A percentile compares a stretch with the other conserved stretches of the same genome.
Conservation (phyloP, 176 grass and related monocot genomes). For the Hordeum marinum region DNA sequence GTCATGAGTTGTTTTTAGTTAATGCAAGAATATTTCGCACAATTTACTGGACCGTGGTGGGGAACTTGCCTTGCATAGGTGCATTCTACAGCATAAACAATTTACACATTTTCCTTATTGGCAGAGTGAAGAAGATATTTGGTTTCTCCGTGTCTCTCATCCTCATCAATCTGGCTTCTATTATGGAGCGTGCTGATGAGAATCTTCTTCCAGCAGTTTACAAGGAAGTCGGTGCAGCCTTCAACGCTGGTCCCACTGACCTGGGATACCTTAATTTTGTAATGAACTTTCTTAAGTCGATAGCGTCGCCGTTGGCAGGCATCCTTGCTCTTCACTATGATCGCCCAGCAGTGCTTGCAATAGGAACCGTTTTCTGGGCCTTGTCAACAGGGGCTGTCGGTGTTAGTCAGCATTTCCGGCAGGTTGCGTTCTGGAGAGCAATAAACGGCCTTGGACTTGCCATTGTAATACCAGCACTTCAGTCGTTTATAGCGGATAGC, state of each 20-base stretch:
- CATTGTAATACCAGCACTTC: conserved; percentile 90
- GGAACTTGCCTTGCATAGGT: background rate
- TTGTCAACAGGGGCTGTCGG: conserved; percentile 80
- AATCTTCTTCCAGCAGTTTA: conserved; percentile 92
- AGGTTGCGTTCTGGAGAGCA: conserved; percentile 84
- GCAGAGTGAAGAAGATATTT: conserved; percentile 78
- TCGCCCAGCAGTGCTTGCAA: conserved; percentile 68
- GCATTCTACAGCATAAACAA: background rate
- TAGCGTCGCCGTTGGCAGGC: conserved; percentile 76
- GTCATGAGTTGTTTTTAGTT: background rate
- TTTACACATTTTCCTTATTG: conserved; percentile 16
- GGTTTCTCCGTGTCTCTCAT: conserved; percentile 91
- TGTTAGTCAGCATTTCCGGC: conserved; percentile 61
- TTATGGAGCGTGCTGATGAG: conserved; percentile 94
- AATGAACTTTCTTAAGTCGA: conserved; percentile 87
- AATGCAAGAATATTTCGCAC: background rate
- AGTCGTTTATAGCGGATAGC: conserved; percentile 95
- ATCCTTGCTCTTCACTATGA: conserved; percentile 82
- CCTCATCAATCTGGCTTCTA: conserved; percentile 87
- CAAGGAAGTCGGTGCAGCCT: conserved; percentile 89
- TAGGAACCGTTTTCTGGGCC: conserved; percentile 83
- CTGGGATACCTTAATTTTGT: conserved; percentile 89
- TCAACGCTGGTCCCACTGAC: conserved; percentile 83
- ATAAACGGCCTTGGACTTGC: conserved; percentile 90
- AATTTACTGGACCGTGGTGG: background rate